These are phyloP conservation scores for Tetragonia tetragonoides DNA, from an alignment of 148 eudicot genomes.

Conservation along the genomic window DNA sequence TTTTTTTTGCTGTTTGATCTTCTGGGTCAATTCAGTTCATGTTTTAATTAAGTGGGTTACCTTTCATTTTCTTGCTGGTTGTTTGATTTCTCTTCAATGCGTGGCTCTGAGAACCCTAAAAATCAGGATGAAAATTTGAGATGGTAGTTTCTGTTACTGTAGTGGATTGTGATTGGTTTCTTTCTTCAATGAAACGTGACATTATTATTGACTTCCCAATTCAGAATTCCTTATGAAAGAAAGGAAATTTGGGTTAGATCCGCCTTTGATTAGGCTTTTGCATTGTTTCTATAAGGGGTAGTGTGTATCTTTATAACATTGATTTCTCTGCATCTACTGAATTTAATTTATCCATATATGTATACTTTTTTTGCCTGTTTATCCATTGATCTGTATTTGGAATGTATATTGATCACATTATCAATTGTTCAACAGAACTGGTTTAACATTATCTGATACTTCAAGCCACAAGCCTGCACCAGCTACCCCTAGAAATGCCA, in stretches of 20 bases:
- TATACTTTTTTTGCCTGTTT: neutral
- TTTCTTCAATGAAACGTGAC: slow-evolving; percentile 6
- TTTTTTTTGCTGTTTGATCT: slow-evolving; percentile 12
- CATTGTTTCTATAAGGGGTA: slow-evolving; percentile 20
- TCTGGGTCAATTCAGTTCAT: slow-evolving; percentile 6
- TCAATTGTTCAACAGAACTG: slow-evolving; percentile 54
- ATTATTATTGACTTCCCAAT: neutral
- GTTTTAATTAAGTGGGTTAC: slow-evolving; percentile 1
- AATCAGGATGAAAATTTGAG: slow-evolving; percentile 1
- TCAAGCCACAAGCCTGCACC: slow-evolving; percentile 55
- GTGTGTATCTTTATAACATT: slow-evolving; percentile 9
- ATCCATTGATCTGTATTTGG: slow-evolving; percentile 16
- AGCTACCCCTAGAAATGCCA: slow-evolving; percentile 60
- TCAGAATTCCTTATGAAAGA: slow-evolving; percentile 12
- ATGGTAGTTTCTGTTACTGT: slow-evolving; percentile 14
- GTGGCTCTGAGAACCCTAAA: too few species aligned
- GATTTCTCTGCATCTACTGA: neutral
- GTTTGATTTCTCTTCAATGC: neutral
- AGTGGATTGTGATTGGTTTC: slow-evolving; percentile 9
- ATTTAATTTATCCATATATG: neutral
- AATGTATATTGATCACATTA: slow-evolving; percentile 19
- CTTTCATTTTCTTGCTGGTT: slow-evolving; percentile 8
- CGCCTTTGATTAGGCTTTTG: slow-evolving; percentile 17
- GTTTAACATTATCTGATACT: slow-evolving; percentile 44
- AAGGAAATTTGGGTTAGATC: slow-evolving; percentile 29